A percentile compares a stretch with the other conserved stretches of the same genome.
Conservation (phyloP, 2,329 filamentous ascomycete species). For the Aureobasidium pullulans region DNA sequence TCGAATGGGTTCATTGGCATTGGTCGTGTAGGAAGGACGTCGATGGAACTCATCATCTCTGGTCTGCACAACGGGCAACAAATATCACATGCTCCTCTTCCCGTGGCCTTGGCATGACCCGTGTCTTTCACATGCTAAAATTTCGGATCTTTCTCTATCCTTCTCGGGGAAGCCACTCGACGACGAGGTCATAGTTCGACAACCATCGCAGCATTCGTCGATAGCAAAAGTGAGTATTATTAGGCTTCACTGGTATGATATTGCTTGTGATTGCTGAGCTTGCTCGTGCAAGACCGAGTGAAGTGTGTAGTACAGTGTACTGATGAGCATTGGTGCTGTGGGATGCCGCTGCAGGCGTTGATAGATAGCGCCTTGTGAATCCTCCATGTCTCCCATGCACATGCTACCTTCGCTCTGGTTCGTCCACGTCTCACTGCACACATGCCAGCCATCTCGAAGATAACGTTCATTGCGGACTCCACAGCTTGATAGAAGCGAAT, state of each 20-base stretch:
- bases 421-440: neutral
- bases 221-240: neutral
- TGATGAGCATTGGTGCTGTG: neutral
- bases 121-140: conserved; percentile 3
- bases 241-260: neutral
- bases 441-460: neutral
- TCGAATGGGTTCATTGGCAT: neutral
- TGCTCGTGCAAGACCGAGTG: neutral
- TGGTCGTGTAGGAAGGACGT: neutral
- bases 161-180: neutral
- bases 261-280: neutral
- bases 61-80: conserved; percentile 7
- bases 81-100: conserved; percentile 7
- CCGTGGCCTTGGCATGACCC: neutral
- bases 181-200: neutral
- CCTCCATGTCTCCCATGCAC: neutral
- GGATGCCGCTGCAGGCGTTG: conserved; percentile 2
- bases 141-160: neutral
- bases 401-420: neutral
- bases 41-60: conserved; percentile 5
- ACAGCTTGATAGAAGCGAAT: neutral
- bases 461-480: neutral
- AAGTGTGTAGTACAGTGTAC: neutral
- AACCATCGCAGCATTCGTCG: too few relatives aligned
- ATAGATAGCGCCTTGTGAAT: neutral